Base-by-base conservation (phyloP, 1,284 basidiomycete genomes). In the Sphaerobolus stellatus region DNA sequence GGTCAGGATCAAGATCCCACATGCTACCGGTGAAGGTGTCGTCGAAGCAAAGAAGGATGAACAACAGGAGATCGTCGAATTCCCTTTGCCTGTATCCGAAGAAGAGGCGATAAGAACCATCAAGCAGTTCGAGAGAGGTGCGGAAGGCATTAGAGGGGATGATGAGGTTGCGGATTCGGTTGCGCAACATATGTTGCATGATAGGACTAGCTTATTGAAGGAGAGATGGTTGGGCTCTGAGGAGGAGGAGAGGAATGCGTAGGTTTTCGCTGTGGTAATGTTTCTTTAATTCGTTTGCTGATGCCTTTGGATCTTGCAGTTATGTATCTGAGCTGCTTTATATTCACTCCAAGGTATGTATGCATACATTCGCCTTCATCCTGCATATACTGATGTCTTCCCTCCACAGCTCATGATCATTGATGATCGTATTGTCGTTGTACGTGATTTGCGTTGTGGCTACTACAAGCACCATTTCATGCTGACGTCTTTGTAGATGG, bases 341-440 rank as follows among this genome's bases (percentile, higher is more conserved):
- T 64, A 91, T 92, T 58, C 88, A 92, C 67, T 83, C 81, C 29
- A 90, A 92, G 73, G 64, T 54, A 60, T 8, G 40, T 43, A n/a
- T 4, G 28, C 11, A 51, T 38, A 18, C 6, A 16, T 18, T 41
- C n/a, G 31, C 18, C 6, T n/a, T 54, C 2, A 16, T 4, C 20
- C 6, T 27, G 8, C 14, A 29, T 24, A 14, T 14, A 8, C 47
- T 62, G 30, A 58, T 41, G 7, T 18, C 48, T 68, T 64, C 61
- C 40, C 18, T 30, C 18, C 27, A 40, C 9, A 54, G 53, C 36
- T 96, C 24, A 94, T 97, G 93, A 92, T 97, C 57, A 91, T 96
- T 22, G 94, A 98, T 65, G 94, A 97, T 68, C 78, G 83, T 18
- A 78, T 85, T 33, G 91, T 95, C 34, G 91, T 97, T 62, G 88